Evolutionary conservation across 208 protist genomes (phyloP), one percentile per base, ranked within the genome.

Genomic region (Herpetomonas samuelpessoai): DNA sequence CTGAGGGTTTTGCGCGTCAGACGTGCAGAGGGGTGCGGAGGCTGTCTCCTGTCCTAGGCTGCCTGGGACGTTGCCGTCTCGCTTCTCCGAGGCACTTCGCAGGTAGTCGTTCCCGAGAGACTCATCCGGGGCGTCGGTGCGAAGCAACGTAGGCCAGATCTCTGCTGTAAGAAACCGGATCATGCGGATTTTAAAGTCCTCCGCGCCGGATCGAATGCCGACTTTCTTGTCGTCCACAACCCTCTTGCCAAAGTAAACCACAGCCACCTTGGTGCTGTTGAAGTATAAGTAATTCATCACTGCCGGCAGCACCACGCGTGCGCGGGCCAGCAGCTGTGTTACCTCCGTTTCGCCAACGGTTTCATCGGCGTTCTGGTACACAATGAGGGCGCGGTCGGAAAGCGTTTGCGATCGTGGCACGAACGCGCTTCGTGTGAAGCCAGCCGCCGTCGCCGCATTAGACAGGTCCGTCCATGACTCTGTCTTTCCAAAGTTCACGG

Each of bases 271-370:
- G 1, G 72, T 57, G 28, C 67, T 65, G 57, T 67, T 66, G 57
- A 88, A 88, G 62, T 78, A 88, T 28, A 89, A 61, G 62, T 81
- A 85, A 54, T 89, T 86, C 71, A 79, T 83, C 21, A 89, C 65
- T 18, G 82, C 78, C 0, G 82, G 79, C 12, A 89, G 57, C 46
- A 72, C 64, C 27, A 81, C 52, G 50, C 69, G 66, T 2, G 78
- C 82, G 54, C 73, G 67, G 2, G 48, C 38, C 10, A 83, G 57
- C 4, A 86, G 69, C 62, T 83, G 68, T 14, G 57, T 38, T 24
- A 81, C 65, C 14, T 55, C 63, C 7, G 68, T 19, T 24, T 82
- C 76, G 0, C 27, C 27, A 2, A 49, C 46, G 21, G 59, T 22
- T 9, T 52, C 29, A 57, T 79, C 63, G 18, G 75, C 72, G 53